Conservation (phyloP, 768 basidiomycete genomes). For the Pisolithus sp. region DNA sequence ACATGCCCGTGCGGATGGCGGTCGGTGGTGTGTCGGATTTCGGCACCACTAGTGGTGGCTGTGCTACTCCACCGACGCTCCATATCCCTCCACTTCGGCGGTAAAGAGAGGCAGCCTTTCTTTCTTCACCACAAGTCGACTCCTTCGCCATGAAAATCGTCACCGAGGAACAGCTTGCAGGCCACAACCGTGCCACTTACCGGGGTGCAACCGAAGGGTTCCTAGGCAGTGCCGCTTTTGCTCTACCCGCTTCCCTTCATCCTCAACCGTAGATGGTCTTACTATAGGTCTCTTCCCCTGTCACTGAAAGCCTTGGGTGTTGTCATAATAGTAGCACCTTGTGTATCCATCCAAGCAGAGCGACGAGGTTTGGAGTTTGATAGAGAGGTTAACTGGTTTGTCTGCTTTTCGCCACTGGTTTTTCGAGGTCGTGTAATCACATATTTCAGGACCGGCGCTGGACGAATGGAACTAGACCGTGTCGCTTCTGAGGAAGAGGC, state of each 20-base stretch:
- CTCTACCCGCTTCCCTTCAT: slow-evolving; percentile 44
- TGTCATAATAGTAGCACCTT: slow-evolving; percentile 61
- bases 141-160: slow-evolving; percentile 24
- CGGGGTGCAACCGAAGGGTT: slow-evolving; percentile 60
- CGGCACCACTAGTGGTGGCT: too few relatives aligned
- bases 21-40: too few relatives aligned
- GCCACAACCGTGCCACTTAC: slow-evolving; percentile 47
- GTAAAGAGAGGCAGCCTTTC: too few relatives aligned
- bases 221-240: slow-evolving; percentile 39
- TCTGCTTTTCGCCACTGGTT: not conserved
- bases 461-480: slow-evolving; percentile 50
- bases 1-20: too few relatives aligned
- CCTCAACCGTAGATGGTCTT: slow-evolving; percentile 46
- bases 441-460: slow-evolving; percentile 31
- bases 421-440: not conserved
- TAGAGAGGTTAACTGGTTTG: slow-evolving; percentile 49
- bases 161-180: slow-evolving; percentile 43
- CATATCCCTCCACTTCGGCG: too few relatives aligned
- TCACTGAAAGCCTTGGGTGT: slow-evolving; percentile 65
- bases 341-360: slow-evolving; percentile 69
- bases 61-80: too few relatives aligned
- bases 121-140: not conserved
- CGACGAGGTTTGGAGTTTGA: slow-evolving; percentile 62
- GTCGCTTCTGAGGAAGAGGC: slow-evolving; percentile 27
- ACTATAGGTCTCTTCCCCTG: slow-evolving; percentile 59